Evolutionary conservation across 2,329 filamentous ascomycete genomes (phyloP), one percentile per base, ranked within the genome.

Genomic region (Aspergillus neoniger): DNA sequence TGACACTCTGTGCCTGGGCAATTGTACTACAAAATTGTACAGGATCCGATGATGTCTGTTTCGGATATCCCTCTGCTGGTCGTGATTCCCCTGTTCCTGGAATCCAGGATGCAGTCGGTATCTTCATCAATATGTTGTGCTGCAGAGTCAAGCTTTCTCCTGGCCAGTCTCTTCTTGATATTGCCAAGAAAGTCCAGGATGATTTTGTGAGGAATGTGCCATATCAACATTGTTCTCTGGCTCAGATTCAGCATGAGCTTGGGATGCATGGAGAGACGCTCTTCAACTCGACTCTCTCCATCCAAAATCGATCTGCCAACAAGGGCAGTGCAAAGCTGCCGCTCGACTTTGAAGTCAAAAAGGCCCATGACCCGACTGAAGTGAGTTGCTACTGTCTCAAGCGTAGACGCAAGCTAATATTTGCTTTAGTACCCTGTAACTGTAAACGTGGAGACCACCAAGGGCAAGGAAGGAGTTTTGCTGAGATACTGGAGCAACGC

Each of bases 121-220:
- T 76, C 14, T 82, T 85, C 51, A 82, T 86, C 60, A 85, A 84
- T 57, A 84, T 85, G 79, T 76, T 86, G 2, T 80, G 83, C 49
- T 84, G 79, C 60, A 78, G 80, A 5, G 73, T 84, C 4, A 74
- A 58, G 64, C 82, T 69, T 58, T 71, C 51, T 57, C 72, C 66
- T 57, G 75, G 49, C 57, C 74, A 67, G 49, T 69, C 69, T 12
- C 67, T 84, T 9, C 60, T 68, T 2, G 76, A 80, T 10, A 69
- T 79, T 0, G 71, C 83, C 0, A 77, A 79, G 30, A 71, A 71
- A 10, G 73, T 83, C 0, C 82, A 84, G 44, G 70, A 72, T 12
- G 77, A 83, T 57, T 80, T 81, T 17, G 74, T 82, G 19, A 70
- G 75, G 41, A 78, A 79, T 44, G 74, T 85, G 61, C 72, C 77